Evolutionary conservation across 371 early-diverging fungal genomes (phyloP).

Genomic region (Phascolomyces articulosus): DNA sequence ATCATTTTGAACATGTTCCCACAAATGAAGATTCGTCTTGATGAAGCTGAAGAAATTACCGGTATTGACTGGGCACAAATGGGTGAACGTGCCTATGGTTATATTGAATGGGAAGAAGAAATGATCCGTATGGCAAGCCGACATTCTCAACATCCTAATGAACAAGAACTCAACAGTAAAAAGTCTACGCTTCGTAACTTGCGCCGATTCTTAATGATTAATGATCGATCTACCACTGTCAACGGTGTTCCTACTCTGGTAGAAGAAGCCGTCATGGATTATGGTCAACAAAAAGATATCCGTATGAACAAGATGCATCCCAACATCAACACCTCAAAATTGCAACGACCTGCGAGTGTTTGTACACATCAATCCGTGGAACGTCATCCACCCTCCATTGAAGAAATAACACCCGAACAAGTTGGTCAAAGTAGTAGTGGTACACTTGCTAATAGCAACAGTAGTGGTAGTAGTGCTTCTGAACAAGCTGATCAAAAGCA

Average conservation of each 20-base stretch:
- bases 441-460: neutral
- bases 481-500: constrained; percentile 9
- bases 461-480: constrained; percentile 11
- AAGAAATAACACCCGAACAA: constrained; percentile 1
- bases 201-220: constrained; percentile 19
- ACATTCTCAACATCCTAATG: neutral
- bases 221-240: constrained; percentile 24
- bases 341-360: neutral
- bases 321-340: neutral
- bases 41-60: constrained; percentile 60
- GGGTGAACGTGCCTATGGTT: constrained; percentile 73
- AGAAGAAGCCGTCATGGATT: constrained; percentile 44
- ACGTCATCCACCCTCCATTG: neutral
- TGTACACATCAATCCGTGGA: neutral
- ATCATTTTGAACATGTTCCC: constrained; percentile 54
- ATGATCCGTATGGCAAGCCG: constrained; percentile 10
- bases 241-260: constrained; percentile 40
- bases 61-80: constrained; percentile 69
- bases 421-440: constrained; percentile 5
- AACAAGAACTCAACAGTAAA: neutral
- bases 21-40: constrained; percentile 55
- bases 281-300: constrained; percentile 37
- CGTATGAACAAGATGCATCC: constrained; percentile 10
- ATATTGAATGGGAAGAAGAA: constrained; percentile 44
- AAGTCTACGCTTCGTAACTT: neutral